Base-by-base conservation (phyloP, 169 alveolate species). In the Cryptosporidium xiaoi region DNA sequence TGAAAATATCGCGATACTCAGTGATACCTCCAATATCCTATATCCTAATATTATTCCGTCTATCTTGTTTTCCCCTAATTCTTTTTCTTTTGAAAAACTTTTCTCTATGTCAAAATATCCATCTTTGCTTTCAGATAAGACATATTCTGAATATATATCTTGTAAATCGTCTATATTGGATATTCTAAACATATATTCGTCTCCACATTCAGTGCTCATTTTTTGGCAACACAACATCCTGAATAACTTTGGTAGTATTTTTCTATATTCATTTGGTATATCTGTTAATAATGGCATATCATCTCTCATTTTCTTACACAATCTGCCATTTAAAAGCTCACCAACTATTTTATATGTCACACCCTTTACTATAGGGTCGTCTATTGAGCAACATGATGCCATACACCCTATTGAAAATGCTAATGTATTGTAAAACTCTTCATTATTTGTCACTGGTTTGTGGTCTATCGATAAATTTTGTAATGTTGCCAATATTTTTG, bases 351-450 rank as follows among this genome's bases (percentile, higher is more conserved):
- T 62, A 31, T 50, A 62, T 24, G 77, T 60, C 13, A 77, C 65
- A 27, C 31, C 64, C 36, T 60, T 29, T 15, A 77, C 87, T 16
- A 62, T 24, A 8, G 87, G 56, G 24, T 77, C 87, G 16, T 58
- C 36, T n/a, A 71, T 20, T 44, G 87, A 56, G 24, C 87, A 77
- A 29, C 71, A 62, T 13, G 87, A 77, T 46, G 87, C 71, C 12
- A 62, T 46, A 20, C 64, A 56, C 1, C 87, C 87, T 55, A 77
- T 77, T 16, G 87, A 53, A 58, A 62, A 77, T 24, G 87, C 87
- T 40, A 77, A 44, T 16, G 13, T 56, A 24, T 77, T 77, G 27
- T 77, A 71, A 31, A 77, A 77, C 15, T 77, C 77, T 10, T 48
- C 44, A 31, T 46, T 56, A 27, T 62, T 77, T 24, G 18, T 48